Evolutionary conservation across 306 rosid genomes (phyloP).

Genomic region (Vigna mungo): DNA sequence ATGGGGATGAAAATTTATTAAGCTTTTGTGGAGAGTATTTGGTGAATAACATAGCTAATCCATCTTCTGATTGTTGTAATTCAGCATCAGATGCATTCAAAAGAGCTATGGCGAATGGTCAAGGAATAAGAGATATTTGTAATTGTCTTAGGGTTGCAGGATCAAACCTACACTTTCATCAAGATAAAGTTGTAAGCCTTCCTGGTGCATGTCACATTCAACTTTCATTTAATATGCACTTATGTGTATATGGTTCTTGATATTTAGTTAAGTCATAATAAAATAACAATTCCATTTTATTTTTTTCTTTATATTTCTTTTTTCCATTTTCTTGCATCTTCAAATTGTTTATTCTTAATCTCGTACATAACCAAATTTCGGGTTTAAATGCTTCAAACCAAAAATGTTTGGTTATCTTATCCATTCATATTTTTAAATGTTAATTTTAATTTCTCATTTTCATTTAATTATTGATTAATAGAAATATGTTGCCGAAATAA

Average conservation of each 20-base stretch:
- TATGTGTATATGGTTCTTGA: neutral
- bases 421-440: too few relatives aligned
- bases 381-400: too few relatives aligned
- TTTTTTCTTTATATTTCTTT: too few relatives aligned
- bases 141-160: neutral
- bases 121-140: neutral
- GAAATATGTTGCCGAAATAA: too few relatives aligned
- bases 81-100: neutral
- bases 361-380: too few relatives aligned
- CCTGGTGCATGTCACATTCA: neutral
- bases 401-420: too few relatives aligned
- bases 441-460: too few relatives aligned
- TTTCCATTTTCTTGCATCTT: too few relatives aligned
- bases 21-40: neutral
- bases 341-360: too few relatives aligned
- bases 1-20: neutral
- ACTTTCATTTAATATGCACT: neutral
- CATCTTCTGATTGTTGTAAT: neutral
- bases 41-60: neutral
- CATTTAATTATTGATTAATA: too few relatives aligned
- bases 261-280: too few relatives aligned
- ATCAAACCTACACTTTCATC: neutral
- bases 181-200: neutral
- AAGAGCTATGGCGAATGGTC: neutral
- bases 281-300: too few relatives aligned